phyloP scores from a whole-genome alignment of 305 asterid species.

The Fraxinus albicans region DNA sequence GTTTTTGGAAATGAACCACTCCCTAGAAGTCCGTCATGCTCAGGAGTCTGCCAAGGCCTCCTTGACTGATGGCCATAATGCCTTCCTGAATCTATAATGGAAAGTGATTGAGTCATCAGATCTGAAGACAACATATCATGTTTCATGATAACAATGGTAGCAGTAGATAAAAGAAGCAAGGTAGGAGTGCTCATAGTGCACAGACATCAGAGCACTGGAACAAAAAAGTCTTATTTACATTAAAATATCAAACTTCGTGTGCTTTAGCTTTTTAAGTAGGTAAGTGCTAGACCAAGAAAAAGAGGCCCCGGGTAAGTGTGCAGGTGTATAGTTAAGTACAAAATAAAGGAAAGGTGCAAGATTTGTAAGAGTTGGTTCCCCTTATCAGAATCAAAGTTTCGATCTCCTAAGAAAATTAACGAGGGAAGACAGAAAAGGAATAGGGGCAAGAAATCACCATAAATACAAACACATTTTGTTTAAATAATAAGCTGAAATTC shows the following conservation, averaged over 20 bases:
- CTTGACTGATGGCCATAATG: slow-evolving; percentile 59
- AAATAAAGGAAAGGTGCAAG: background rate
- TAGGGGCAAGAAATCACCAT: background rate
- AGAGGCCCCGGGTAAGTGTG: background rate
- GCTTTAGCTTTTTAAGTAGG: background rate
- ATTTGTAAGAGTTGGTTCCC: background rate
- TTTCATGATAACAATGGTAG: background rate
- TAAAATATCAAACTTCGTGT: background rate
- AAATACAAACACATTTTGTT: background rate
- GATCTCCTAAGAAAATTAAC: background rate
- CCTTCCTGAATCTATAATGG: slow-evolving; percentile 69
- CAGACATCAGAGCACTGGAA: background rate
- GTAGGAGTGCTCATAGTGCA: background rate
- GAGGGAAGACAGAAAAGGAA: background rate
- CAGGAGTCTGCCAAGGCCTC: slow-evolving; percentile 80
- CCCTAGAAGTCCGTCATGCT: slow-evolving; percentile 98
- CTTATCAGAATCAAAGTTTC: background rate
- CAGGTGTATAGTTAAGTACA: background rate
- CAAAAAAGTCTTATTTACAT: background rate
- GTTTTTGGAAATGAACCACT: slow-evolving; percentile 94
- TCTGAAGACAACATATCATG: background rate
- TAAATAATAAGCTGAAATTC: background rate
- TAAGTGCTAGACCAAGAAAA: background rate
- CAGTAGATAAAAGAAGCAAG: slow-evolving; percentile 3
- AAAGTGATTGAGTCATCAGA: slow-evolving; percentile 11